These are phyloP conservation scores for Agrocybe chaxingu DNA, from an alignment of 768 basidiomycete species.

Conservation along the genomic window DNA sequence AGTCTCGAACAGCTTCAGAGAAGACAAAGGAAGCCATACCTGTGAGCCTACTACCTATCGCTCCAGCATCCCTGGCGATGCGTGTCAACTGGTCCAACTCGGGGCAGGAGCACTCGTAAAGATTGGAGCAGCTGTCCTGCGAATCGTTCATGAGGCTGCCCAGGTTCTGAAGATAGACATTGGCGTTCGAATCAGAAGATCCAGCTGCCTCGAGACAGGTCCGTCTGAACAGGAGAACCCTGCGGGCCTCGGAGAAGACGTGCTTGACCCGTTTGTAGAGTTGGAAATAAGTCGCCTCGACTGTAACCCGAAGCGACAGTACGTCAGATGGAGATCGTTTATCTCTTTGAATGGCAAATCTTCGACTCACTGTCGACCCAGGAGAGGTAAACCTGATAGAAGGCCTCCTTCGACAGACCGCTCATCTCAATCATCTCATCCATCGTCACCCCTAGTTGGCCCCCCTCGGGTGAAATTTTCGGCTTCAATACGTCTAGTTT, in stretches of 20 bases:
- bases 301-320: constrained; percentile 32
- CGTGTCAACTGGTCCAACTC: constrained; percentile 70
- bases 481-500: constrained; percentile 56
- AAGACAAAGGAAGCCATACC: constrained; percentile 36
- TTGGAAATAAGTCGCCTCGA: constrained; percentile 79
- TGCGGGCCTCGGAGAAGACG: constrained; percentile 75
- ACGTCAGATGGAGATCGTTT: neutral
- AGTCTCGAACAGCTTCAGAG: neutral
- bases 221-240: constrained; percentile 76
- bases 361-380: constrained; percentile 69
- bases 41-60: constrained; percentile 81
- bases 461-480: constrained; percentile 21
- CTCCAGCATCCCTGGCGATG: constrained; percentile 68
- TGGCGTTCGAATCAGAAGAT: constrained; percentile 12
- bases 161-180: constrained; percentile 26
- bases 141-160: constrained; percentile 79
- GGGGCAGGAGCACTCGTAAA: constrained; percentile 78
- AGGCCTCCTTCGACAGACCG: constrained; percentile 50
- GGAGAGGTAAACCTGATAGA: constrained; percentile 67
- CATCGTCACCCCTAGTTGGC: constrained; percentile 63
- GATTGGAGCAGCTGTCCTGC: constrained; percentile 62
- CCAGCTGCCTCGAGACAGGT: constrained; percentile 49
- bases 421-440: constrained; percentile 71
- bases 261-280: constrained; percentile 81
- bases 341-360: neutral